Evolutionary conservation across 2,329 filamentous ascomycete genomes (phyloP).

Genomic region (Aspergillus aculeatus): DNA sequence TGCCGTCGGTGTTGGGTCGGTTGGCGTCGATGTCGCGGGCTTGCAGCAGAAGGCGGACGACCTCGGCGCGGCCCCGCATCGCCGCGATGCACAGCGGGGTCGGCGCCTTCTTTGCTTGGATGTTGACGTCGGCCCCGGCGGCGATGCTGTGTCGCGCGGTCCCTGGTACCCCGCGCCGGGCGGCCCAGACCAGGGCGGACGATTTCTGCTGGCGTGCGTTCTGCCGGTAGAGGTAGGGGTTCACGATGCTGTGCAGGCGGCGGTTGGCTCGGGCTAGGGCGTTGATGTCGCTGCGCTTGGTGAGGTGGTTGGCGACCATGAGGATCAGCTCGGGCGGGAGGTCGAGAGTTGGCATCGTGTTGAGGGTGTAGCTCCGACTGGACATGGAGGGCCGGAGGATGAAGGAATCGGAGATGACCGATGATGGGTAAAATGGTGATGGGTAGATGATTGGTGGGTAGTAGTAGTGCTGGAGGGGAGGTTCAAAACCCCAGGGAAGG

Average conservation of each 20-base stretch:
- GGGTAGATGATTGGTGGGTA: no score
- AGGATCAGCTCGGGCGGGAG: background rate
- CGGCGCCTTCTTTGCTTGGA: no score
- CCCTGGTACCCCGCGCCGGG: conserved; percentile 8
- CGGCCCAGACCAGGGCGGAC: conserved; percentile 24
- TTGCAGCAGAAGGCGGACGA: background rate
- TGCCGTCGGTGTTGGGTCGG: background rate
- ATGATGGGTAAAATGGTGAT: no score
- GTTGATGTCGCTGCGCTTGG: conserved; percentile 12
- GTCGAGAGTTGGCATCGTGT: background rate
- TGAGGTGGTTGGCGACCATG: background rate
- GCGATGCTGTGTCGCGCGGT: conserved; percentile 16
- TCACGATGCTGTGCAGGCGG: conserved; percentile 16
- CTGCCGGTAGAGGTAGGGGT: conserved; percentile 18
- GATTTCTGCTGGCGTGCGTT: conserved; percentile 9
- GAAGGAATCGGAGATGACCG: background rate
- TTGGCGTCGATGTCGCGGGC: background rate
- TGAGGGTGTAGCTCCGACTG: background rate
- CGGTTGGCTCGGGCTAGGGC: conserved; percentile 16
- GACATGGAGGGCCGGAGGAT: background rate
- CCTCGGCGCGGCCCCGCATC: background rate
- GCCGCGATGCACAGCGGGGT: background rate
- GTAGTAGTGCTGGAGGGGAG: no score
- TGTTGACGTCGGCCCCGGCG: conserved; percentile 18
- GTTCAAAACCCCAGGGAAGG: no score